Base-by-base conservation (phyloP, 495 filamentous ascomycete genomes). In the Chaetomium fimeti region DNA sequence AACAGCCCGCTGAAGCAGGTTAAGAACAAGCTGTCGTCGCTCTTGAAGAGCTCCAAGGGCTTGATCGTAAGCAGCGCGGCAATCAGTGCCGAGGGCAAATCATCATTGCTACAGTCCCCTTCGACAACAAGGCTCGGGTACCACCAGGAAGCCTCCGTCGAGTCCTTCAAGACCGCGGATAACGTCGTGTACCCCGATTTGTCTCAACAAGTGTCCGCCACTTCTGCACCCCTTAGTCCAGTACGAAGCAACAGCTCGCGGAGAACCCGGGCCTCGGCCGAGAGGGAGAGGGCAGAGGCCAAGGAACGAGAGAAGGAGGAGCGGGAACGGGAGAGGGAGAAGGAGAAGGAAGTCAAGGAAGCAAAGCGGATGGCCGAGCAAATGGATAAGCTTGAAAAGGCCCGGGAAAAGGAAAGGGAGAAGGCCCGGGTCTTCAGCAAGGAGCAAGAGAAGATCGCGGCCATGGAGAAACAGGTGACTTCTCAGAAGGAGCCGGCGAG, bases 1-100 rank as follows among this genome's bases (percentile, higher is more conserved):
- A 78, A 93, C 63, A 92, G 88, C 52, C 90, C 91, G 7, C 74
- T 96, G 29, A 96, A 91, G 72, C 89, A 92, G 54, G 92, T 92
- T 20, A 97, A 95, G 77, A 89, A 86, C 66, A 92, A 90, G 72
- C 77, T 97, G 40, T 91, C 91, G 47, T 94, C 92, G 11, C 91
- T 95, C 59, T 80, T 97, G 66, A 91, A 91, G 72, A 89, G 88
- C 42, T 92, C 92, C 16, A 92, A 89, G 71, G 90, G 87, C 20
- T 82, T 95, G 49, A 89, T 96, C 64, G 89, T 88, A 18, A 93
- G 87, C 63, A 91, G 89, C 69, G 91, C 90, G 27, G 86, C 87
- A 53, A 80, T 89, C 54, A 91, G 88, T 69, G 90, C 89, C 25
- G 88, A 92, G 61, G 87, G 88, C 9, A 92, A 89, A 70, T 76